phyloP scores from a whole-genome alignment of 768 basidiomycete species.

The Naganishia vishniacii region DNA sequence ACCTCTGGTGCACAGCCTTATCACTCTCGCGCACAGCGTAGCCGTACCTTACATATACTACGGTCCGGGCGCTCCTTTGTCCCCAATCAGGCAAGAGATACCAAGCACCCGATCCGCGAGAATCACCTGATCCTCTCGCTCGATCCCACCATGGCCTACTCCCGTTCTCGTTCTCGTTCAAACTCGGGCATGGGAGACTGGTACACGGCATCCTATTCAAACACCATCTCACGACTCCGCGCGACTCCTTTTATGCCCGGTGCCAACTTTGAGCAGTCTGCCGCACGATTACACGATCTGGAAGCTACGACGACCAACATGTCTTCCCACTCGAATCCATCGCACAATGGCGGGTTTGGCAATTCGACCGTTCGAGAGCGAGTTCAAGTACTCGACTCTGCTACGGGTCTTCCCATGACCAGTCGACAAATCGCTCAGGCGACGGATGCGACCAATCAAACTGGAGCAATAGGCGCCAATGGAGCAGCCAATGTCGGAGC shows the following conservation, averaged over 20 bases:
- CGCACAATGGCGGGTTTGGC: no score
- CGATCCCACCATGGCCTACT: background rate
- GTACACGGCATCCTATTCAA: conserved; percentile 18
- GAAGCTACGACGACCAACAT: background rate
- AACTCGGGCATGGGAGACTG: conserved; percentile 10
- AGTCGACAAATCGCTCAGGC: conserved; percentile 20
- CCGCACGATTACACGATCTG: conserved; percentile 6
- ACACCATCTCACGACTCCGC: conserved; percentile 15
- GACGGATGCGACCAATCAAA: conserved; percentile 13
- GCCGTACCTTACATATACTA: no score
- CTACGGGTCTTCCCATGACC: conserved; percentile 11
- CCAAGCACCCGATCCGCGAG: background rate
- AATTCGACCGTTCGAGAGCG: conserved; percentile 3
- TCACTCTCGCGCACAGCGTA: no score
- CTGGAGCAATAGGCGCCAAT: background rate
- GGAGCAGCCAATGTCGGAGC: conserved; percentile 15
- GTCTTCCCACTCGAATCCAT: background rate
- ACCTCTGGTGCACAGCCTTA: no score
- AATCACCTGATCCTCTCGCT: no score
- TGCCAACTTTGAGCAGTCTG: conserved; percentile 11
- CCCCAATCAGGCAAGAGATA: background rate
- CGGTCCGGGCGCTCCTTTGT: conserved; percentile 13
- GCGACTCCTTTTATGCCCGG: conserved; percentile 23
- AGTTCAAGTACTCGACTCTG: conserved; percentile 2
- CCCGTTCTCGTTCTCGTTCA: conserved; percentile 10